Percentiles rank a stretch among this genome's conserved stretches.
phyloP scores from a whole-genome alignment of 495 filamentous ascomycete species.

The Polyplosphaeria fusca region DNA sequence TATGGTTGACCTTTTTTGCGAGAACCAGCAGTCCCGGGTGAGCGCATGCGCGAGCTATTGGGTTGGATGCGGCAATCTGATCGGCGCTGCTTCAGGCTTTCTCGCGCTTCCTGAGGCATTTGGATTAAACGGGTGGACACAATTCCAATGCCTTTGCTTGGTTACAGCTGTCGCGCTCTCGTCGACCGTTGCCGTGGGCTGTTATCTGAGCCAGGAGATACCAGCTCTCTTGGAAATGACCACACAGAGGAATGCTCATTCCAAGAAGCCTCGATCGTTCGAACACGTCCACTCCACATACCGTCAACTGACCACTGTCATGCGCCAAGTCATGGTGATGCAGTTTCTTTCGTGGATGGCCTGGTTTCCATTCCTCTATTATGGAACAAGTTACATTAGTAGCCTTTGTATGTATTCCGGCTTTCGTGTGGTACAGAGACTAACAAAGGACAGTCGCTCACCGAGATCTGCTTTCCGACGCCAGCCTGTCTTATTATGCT shows the following conservation, averaged over 20 bases:
- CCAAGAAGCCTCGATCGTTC: neutral
- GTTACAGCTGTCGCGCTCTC: neutral
- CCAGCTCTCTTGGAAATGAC: neutral
- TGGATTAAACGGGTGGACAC: neutral
- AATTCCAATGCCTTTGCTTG: slow-evolving; percentile 5
- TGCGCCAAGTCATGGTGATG: neutral
- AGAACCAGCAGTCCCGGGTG: slow-evolving; percentile 16
- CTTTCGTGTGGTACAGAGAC: neutral
- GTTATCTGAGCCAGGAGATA: neutral
- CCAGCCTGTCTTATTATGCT: neutral
- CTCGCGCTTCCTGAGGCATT: neutral
- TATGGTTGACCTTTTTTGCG: slow-evolving; percentile 20
- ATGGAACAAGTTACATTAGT: neutral
- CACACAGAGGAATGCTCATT: neutral
- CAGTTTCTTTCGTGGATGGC: slow-evolving; percentile 8
- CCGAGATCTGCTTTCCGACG: neutral
- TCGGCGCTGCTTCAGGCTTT: slow-evolving; percentile 14
- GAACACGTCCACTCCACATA: neutral
- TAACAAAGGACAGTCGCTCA: neutral
- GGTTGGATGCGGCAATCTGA: slow-evolving; percentile 21
- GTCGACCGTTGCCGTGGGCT: neutral
- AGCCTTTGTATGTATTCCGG: neutral
- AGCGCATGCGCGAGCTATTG: slow-evolving; percentile 26
- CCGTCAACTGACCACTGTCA: neutral
- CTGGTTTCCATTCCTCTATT: slow-evolving; percentile 4